Evolutionary conservation across 768 basidiomycete genomes (phyloP).

Genomic region (Lyophyllum atratum): DNA sequence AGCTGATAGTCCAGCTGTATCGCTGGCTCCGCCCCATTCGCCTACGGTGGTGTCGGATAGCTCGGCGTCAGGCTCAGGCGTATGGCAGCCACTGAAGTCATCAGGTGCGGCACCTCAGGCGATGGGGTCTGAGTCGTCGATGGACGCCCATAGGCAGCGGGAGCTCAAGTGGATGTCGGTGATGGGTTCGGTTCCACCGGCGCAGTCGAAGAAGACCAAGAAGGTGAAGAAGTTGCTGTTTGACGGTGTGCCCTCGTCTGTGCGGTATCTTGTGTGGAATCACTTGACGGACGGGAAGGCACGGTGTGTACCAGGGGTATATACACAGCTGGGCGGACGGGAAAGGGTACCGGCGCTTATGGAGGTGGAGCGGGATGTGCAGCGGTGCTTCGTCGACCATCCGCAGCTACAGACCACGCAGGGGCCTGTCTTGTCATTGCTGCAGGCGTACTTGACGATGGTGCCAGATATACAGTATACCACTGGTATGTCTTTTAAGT

Average conservation of each 20-base stretch:
- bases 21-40: conserved; percentile 27
- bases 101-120: conserved; percentile 2
- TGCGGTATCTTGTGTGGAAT: conserved; percentile 84
- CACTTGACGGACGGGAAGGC: conserved; percentile 78
- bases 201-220: conserved; percentile 75
- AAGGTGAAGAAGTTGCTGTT: conserved; percentile 73
- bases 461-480: conserved; percentile 79
- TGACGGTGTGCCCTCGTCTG: conserved; percentile 82
- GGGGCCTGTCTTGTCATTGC: conserved; percentile 54
- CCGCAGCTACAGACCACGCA: conserved; percentile 58
- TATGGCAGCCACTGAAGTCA: conserved; percentile 3
- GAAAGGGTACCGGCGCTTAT: conserved; percentile 48
- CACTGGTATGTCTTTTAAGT: conserved; percentile 43
- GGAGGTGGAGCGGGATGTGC: conserved; percentile 63
- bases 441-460: conserved; percentile 82
- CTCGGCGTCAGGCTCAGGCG: conserved; percentile 19
- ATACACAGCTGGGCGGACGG: conserved; percentile 60
- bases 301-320: conserved; percentile 67
- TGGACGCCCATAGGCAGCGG: conserved; percentile 71
- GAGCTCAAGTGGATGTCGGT: conserved; percentile 77
- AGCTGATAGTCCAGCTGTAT: conserved; percentile 46
- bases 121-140: conserved; percentile 38
- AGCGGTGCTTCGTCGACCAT: conserved; percentile 55
- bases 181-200: conserved; percentile 55
- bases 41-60: conserved; percentile 19